Base-by-base conservation (phyloP, 345 rosid genomes). In the Camelina hispida region DNA sequence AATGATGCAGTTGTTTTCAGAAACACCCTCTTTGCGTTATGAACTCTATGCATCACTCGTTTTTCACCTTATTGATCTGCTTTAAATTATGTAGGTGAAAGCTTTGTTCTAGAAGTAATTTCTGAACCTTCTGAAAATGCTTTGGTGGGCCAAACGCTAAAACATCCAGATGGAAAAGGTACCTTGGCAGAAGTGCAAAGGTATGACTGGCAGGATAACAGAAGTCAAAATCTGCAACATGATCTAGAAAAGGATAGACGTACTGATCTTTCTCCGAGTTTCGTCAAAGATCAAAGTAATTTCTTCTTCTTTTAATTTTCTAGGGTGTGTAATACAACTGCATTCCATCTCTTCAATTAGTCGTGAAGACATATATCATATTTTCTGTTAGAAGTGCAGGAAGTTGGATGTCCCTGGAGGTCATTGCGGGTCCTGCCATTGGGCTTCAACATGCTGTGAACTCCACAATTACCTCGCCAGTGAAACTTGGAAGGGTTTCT, bases 361-460 rank as follows among this genome's bases (percentile, higher is more conserved):
- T 69, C 81, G 65, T 83, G 78, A 77, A 85, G 81, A 55, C 86
- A 78, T 69, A 81, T 84, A 68, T 80, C 81, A 79, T 82, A 84
- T 71, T 68, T 79, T 87, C 80, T 83, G 81, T 88, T 93, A 87
- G 82, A 88, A 88, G 80, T 96, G 96, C 99, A 93, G 99, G 90
- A 82, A 90, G 91, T 79, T 89, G 91, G 81, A 87, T 96, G 72
- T 86, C 85, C 60, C 80, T 96, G 85, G 97, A 93, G 82, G 91
- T 93, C 79, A 81, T 89, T 58, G 85, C 96, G 4, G 98, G 99
- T 83, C 97, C 99, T 83, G 77, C 97, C 79, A 22, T 63, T 52
- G 96, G 98, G 69, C 84, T 83, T 58, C 81, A 66, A 10, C 82
- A 77, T 84, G 83, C 84, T 56, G 79, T 86, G 44, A 75, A 73